Evolutionary conservation across 179 eudicot genomes (phyloP), one percentile per base, ranked within the genome.

Genomic region (Kewa caespitosa): DNA sequence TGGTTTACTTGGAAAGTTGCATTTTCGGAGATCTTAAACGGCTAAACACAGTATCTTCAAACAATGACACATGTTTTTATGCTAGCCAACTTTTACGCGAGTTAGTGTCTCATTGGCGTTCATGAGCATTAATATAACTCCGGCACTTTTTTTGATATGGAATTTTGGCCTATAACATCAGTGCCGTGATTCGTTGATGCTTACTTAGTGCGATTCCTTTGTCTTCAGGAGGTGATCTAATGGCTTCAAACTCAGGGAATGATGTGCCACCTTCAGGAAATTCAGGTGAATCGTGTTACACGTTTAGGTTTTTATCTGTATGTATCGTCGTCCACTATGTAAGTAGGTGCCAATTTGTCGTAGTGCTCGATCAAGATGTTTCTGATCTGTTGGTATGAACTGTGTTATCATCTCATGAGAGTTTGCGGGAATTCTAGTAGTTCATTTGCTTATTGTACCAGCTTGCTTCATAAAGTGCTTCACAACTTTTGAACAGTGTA

Each of bases 231-330:
- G 50, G 18, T 70, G 57, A 64, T 75, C 64, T 76, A 38, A 87
- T 87, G 90, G 87, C 87, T 70, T 87, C 90, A 6, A 84, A 87
- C 77, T 80, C 85, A 33, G 84, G 79, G 31, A 82, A 78, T 52
- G 83, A 84, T 69, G 67, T 38, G 33, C 83, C 90, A 8, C 41
- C 72, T 72, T 42, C 81, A 5, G 60, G 70, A 52, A 70, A 46
- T 38, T 66, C 88, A n/a, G 85, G 88, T 83, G 63, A 63, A 76
- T 65, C 18, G 46, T 61, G 54, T 46, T 52, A 27, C 34, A 28
- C 42, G 23, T 20, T 43, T 33, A 36, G 60, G 20, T 38, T 43
- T 59, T 32, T 31, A 42, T 69, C 39, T 15, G 20, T 38, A 64
- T 32, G 12, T 64, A 42, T 32, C n/a, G 73, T 69, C 54, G 43